Evolutionary conservation across 75 land plant genomes (phyloP).

Genomic region (Picea sitchensis): DNA sequence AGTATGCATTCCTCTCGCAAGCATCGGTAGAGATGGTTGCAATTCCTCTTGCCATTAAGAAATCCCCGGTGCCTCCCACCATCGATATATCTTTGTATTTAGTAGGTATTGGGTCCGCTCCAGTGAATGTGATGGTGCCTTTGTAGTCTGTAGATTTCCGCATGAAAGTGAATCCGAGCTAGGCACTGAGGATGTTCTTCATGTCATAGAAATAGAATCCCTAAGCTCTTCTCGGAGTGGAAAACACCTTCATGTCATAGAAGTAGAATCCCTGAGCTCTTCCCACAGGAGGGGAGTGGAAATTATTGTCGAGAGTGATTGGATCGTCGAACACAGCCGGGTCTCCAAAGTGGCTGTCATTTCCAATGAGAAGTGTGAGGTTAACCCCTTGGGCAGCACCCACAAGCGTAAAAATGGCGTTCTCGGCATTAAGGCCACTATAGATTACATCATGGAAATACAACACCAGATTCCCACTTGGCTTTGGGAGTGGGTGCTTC

Average conservation of each 20-base stretch:
- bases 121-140: constrained; percentile 36
- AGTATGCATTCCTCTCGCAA: constrained; percentile 27
- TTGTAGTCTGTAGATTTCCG: constrained; percentile 32
- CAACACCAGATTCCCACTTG: too few relatives aligned
- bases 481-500: too few relatives aligned
- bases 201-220: neutral
- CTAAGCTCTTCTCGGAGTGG: neutral
- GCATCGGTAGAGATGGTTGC: constrained; percentile 51
- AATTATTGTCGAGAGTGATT: neutral
- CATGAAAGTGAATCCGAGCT: constrained; percentile 40
- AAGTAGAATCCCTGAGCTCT: neutral
- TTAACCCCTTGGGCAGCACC: neutral
- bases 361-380: constrained; percentile 20
- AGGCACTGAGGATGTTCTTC: constrained; percentile 25
- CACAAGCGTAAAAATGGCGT: too few relatives aligned
- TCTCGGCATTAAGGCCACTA: too few relatives aligned
- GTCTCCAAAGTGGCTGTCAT: neutral
- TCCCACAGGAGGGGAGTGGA: constrained; percentile 1
- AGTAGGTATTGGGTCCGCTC: constrained; percentile 33
- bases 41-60: constrained; percentile 41
- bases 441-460: too few relatives aligned
- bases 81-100: constrained; percentile 44
- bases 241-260: too few relatives aligned
- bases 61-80: constrained; percentile 56
- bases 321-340: neutral